Conservation (phyloP, 2,329 filamentous ascomycete species). For the Aspergillus terreus region DNA sequence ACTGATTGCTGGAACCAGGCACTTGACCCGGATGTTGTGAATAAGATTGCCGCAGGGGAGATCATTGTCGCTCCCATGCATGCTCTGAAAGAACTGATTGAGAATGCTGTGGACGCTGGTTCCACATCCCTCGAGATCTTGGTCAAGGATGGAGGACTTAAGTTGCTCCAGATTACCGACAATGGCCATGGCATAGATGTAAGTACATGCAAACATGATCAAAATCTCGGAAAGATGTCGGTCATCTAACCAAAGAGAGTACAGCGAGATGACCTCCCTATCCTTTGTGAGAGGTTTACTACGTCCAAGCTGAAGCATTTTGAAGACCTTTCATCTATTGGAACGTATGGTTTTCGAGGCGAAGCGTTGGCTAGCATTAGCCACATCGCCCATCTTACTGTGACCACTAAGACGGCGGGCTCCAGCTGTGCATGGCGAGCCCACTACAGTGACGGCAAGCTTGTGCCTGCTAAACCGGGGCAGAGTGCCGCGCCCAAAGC, state of each 20-base stretch:
- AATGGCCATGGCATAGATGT: slow-evolving; percentile 96
- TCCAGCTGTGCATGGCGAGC: slow-evolving; percentile 89
- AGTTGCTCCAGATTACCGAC: slow-evolving; percentile 93
- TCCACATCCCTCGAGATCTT: slow-evolving; percentile 86
- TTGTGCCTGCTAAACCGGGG: slow-evolving; percentile 80
- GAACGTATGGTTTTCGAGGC: slow-evolving; percentile 95
- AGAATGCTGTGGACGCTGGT: slow-evolving; percentile 97
- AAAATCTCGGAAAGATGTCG: neutral
- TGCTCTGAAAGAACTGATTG: slow-evolving; percentile 91
- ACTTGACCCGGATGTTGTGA: slow-evolving; percentile 87
- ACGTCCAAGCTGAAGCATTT: slow-evolving; percentile 94
- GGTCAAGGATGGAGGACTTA: slow-evolving; percentile 91
- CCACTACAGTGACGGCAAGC: slow-evolving; percentile 76
- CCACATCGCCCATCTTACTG: slow-evolving; percentile 91
- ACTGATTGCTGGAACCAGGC: slow-evolving; percentile 53
- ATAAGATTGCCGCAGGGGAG: slow-evolving; percentile 97
- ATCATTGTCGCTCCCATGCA: slow-evolving; percentile 97
- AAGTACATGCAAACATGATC: slow-evolving; percentile 26
- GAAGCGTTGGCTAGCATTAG: slow-evolving; percentile 97
- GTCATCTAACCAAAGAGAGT: slow-evolving; percentile 10
- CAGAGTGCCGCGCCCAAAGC: slow-evolving; percentile 82
- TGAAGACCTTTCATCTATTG: slow-evolving; percentile 84
- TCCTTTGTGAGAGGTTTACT: slow-evolving; percentile 93
- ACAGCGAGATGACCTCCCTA: slow-evolving; percentile 83
- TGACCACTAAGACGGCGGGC: slow-evolving; percentile 88